A percentile compares a stretch with the other conserved stretches of the same genome.
Evolutionary conservation across 1,139 yeast genomes (phyloP).

Genomic region (Pichia sp.): DNA sequence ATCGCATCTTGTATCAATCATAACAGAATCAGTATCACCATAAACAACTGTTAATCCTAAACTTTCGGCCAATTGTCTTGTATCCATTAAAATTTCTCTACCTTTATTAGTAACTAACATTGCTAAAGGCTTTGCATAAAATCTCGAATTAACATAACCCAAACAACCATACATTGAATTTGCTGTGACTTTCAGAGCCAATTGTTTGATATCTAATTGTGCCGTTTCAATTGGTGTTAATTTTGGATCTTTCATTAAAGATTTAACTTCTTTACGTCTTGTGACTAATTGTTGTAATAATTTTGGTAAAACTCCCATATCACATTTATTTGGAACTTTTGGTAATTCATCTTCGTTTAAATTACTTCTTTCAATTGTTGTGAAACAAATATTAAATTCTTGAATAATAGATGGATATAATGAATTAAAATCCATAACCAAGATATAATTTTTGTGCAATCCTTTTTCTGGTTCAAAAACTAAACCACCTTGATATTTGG

Average conservation of each 20-base stretch:
- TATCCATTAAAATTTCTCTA: constrained; percentile 89
- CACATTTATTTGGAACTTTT: constrained; percentile 53
- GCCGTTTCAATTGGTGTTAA: constrained; percentile 56
- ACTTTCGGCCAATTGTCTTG: constrained; percentile 86
- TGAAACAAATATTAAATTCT: constrained; percentile 94
- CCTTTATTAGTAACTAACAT: constrained; percentile 95
- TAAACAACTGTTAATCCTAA: constrained; percentile 80
- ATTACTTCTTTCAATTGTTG: constrained; percentile 76
- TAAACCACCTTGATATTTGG: constrained; percentile 85
- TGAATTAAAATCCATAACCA: constrained; percentile 98
- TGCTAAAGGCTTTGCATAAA: constrained; percentile 93
- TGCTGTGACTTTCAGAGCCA: constrained; percentile 93
- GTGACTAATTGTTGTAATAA: constrained; percentile 77
- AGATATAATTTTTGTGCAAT: constrained; percentile 75
- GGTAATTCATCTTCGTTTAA: constrained; percentile 64
- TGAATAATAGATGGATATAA: constrained; percentile 96
- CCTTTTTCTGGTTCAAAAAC: constrained; percentile 98
- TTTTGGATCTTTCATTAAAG: constrained; percentile 68
- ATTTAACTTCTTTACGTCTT: constrained; percentile 91
- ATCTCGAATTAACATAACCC: constrained; percentile 86
- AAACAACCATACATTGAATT: constrained; percentile 99
- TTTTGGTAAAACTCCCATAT: constrained; percentile 81
- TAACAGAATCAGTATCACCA: constrained; percentile 99
- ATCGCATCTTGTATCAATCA: constrained; percentile 88
- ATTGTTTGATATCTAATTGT: constrained; percentile 93